Evolutionary conservation across 768 basidiomycete genomes (phyloP).

Genomic region (Macrolepiota dolichaula): DNA sequence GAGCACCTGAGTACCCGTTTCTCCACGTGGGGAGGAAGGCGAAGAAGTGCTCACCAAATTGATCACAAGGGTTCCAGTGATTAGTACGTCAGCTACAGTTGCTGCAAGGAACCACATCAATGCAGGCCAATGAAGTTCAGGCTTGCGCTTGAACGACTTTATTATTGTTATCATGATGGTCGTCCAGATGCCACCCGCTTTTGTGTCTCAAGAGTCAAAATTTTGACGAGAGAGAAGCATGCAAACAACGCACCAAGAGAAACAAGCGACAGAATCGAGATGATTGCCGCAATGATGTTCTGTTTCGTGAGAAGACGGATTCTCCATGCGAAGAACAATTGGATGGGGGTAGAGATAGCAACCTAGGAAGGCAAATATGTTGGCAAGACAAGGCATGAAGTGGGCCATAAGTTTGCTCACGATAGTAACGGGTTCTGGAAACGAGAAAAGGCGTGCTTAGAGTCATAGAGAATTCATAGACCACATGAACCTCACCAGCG

Average conservation of each 20-base stretch:
- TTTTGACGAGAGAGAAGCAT: neutral
- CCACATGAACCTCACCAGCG: constrained; percentile 18
- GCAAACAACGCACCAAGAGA: constrained; percentile 27
- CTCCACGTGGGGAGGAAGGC: neutral
- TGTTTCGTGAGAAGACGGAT: constrained; percentile 38
- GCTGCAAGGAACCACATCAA: constrained; percentile 43
- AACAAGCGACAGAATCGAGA: constrained; percentile 30
- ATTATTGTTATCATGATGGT: constrained; percentile 29
- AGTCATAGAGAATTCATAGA: neutral
- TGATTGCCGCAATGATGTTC: constrained; percentile 27
- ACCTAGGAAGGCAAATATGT: constrained; percentile 23
- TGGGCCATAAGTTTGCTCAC: constrained; percentile 16
- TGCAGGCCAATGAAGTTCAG: constrained; percentile 40
- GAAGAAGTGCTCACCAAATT: constrained; percentile 27
- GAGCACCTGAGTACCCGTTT: neutral
- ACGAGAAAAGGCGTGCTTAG: neutral
- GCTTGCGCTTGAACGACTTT: constrained; percentile 35
- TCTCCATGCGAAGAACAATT: constrained; percentile 44
- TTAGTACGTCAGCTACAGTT: constrained; percentile 36
- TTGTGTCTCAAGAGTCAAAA: neutral
- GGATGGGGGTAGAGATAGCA: constrained; percentile 43
- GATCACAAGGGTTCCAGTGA: constrained; percentile 35
- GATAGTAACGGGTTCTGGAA: constrained; percentile 29
- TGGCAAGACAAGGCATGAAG: neutral
- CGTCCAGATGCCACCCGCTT: constrained; percentile 43